Conservation (phyloP, 768 basidiomycete species). For the Tricholomella constricta region DNA sequence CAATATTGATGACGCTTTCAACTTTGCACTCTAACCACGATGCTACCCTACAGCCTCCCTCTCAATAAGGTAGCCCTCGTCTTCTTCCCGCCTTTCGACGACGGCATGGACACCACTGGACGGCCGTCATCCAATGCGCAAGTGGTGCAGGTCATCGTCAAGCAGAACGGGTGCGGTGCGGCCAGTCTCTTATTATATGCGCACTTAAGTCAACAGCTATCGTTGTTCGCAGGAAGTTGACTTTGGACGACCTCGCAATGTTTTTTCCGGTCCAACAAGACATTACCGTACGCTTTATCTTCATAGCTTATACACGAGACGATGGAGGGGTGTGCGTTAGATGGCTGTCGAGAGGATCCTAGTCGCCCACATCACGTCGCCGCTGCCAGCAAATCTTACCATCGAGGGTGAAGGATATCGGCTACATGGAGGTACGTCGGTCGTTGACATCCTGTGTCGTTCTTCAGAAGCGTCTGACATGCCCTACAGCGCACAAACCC, state of each 20-base stretch:
- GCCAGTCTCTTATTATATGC: neutral
- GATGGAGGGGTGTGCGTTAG: slow-evolving; percentile 18
- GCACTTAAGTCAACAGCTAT: neutral
- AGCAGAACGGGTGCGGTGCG: slow-evolving; percentile 26
- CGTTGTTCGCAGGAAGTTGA: slow-evolving; percentile 14
- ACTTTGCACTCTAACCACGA: slow-evolving; percentile 2
- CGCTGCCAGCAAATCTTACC: slow-evolving; percentile 28
- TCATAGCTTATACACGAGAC: neutral
- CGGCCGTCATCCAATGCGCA: slow-evolving; percentile 9
- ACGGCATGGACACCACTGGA: neutral
- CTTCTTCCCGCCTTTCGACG: slow-evolving; percentile 29
- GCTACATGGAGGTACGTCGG: slow-evolving; percentile 31
- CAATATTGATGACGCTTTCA: too few species aligned
- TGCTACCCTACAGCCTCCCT: slow-evolving; percentile 38
- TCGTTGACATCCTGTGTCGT: neutral
- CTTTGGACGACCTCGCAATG: slow-evolving; percentile 24
- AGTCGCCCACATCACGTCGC: slow-evolving; percentile 29
- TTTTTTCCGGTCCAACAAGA: slow-evolving; percentile 35
- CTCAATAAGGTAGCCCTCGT: slow-evolving; percentile 35
- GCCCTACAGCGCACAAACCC: slow-evolving; percentile 23
- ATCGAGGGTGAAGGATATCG: slow-evolving; percentile 32
- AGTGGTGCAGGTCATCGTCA: slow-evolving; percentile 36
- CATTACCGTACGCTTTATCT: slow-evolving; percentile 32
- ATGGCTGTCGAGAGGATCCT: slow-evolving; percentile 35
- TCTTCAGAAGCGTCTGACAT: neutral